Evolutionary conservation across 306 rosid species (phyloP).

Genomic region (Trifolium pratense): DNA sequence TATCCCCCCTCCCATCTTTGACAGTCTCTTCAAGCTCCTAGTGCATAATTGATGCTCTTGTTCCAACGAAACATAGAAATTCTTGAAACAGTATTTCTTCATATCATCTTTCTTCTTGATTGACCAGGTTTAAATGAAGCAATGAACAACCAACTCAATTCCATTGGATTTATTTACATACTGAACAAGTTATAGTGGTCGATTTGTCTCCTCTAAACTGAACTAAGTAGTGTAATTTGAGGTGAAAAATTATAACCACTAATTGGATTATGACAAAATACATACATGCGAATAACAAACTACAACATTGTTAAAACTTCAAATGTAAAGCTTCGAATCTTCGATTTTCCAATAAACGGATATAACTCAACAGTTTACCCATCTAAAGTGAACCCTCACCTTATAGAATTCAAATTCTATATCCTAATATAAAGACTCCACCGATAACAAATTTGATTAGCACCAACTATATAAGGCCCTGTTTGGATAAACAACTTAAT

Average conservation of each 20-base stretch:
- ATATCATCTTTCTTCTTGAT: slow-evolving; percentile 5
- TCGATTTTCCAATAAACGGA: not conserved
- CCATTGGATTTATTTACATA: slow-evolving; percentile 12
- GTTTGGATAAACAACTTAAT: not conserved
- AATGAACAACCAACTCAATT: slow-evolving; percentile 27
- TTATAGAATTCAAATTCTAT: not conserved
- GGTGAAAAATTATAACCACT: not conserved
- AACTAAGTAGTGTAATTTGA: not conserved
- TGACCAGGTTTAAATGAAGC: slow-evolving; percentile 27
- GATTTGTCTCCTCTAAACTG: not conserved
- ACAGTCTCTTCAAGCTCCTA: not conserved
- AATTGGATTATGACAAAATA: slow-evolving; percentile 4
- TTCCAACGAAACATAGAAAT: slow-evolving; percentile 18
- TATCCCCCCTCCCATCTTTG: not conserved
- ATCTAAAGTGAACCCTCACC: slow-evolving; percentile 12
- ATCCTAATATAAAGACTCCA: not conserved
- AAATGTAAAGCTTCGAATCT: slow-evolving; percentile 13
- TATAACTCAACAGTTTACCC: not conserved
- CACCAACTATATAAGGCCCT: not conserved
- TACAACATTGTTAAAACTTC: not conserved
- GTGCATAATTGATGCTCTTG: not conserved
- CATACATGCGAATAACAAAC: slow-evolving; percentile 1
- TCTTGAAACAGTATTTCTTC: not conserved
- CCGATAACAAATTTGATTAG: not conserved
- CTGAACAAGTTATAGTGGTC: not conserved